Base-by-base conservation (phyloP, 2,329 filamentous ascomycete species). In the Curvularia verruculosa region DNA sequence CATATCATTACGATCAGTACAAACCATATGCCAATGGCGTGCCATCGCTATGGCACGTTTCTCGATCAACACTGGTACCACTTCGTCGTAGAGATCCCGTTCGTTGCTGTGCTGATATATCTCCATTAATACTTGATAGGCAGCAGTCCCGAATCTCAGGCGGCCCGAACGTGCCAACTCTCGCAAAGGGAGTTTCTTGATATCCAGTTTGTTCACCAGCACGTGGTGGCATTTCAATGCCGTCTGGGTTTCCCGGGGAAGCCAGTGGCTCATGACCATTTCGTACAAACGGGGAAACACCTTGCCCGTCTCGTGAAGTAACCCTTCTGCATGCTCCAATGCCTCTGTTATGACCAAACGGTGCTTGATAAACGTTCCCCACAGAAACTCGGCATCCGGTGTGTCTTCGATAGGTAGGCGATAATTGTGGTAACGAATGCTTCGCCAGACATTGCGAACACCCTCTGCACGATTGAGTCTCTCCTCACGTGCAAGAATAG, bases 331-430 rank as follows among this genome's bases (percentile, higher is more conserved):
- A 64, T 83, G 77, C 1, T 70, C 58, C 12, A 78, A 67, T 9
- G 83, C 60, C 10, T 75, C 65, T 5, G 70, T 36, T 2, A 82
- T 64, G 2, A 81, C 61, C 6, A 64, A 39, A 8, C 62, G 54
- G 34, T 78, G 56, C 49, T 74, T 71, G 44, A 83, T 60, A 46
- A 84, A 79, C 0, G 73, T 77, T 0, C 68, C 67, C 83, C 83
- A 84, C 6, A 85, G 58, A 12, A 68, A 69, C 8, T 77, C 69
- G 18, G 80, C 78, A 4, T 77, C 62, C n/a, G 58, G 50, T 15
- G 65, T 69, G 18, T 78, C 77, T 12, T 64, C 59, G 2, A 66
- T 73, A 13, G 81, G 81, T 10, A 84, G 59, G 21, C 72, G 64
- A 23, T 82, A 65, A 2, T 69, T 64, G 23, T 75, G 69, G 12